Base-by-base conservation (phyloP, 169 alveolate genomes). In the Sarcocystis neurona region DNA sequence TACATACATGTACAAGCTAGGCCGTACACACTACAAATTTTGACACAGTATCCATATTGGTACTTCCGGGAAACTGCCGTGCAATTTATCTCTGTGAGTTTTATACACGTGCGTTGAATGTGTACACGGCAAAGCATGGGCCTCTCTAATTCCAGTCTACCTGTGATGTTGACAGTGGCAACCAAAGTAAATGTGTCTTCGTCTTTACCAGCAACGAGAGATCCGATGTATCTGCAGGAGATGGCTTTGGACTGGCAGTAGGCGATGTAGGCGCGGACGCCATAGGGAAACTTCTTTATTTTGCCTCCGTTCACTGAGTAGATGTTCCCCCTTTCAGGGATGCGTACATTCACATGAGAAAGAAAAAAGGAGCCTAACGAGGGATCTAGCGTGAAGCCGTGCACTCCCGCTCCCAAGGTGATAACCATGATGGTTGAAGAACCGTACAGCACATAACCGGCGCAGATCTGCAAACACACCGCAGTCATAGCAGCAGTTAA, bases 371-470 rank as follows among this genome's bases (percentile, higher is more conserved):
- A 89, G 3, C 95, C 95, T 18, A 90, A 34, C 23, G 94, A 80
- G 12, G 94, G 92, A 75, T 93, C 95, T n/a, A 92, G 91, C 20
- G 95, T 92, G 78, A 91, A 93, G 60, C 93, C 92, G 58, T 93
- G 90, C 12, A 93, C 94, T 43, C 93, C 92, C 15, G 75, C 66
- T n/a, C 92, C 92, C n/a, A 85, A 70, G 32, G 93, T 85, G 56
- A 39, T 30, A 15, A 85, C 90, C 58, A 85, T 47, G 78, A 85
- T 68, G 30, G 94, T 92, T 3, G 94, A 92, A 18, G 94, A 89
- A 48, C 96, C 96, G 78, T 93, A 93, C 27, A 93, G 66, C 86
- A 94, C 90, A 74, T 93, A 93, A 6, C 96, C 96, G 27, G 95
- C 95, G 39, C 94, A 95, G 39, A 84, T 44, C 89, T 84, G 63